A percentile compares a stretch with the other conserved stretches of the same genome.
Evolutionary conservation across 768 basidiomycete species (phyloP).

Genomic region (Phylloporus scabripes): DNA sequence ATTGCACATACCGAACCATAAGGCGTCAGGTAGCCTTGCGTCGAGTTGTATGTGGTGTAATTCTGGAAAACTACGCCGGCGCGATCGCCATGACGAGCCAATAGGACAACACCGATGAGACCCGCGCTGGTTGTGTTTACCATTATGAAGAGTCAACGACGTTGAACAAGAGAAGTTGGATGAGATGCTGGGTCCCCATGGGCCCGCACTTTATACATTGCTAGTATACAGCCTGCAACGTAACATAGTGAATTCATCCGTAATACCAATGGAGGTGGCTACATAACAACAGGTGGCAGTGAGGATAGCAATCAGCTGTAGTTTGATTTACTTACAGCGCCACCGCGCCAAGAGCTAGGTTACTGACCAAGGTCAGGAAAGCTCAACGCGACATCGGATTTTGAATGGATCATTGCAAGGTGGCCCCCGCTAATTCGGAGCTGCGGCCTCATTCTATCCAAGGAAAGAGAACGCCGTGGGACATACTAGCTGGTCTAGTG

Average conservation of each 20-base stretch:
- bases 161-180: neutral
- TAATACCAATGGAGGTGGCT: neutral
- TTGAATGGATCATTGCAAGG: neutral
- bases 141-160: conserved; percentile 11
- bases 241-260: neutral
- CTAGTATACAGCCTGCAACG: neutral
- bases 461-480: neutral
- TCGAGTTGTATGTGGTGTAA: conserved; percentile 61
- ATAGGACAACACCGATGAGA: conserved; percentile 66
- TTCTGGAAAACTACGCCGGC: conserved; percentile 57
- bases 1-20: conserved; percentile 57
- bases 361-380: neutral
- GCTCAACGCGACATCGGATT: neutral
- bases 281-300: neutral
- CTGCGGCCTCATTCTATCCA: too few relatives aligned
- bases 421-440: neutral
- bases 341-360: neutral
- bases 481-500: neutral
- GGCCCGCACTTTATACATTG: conserved; percentile 5
- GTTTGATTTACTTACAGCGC: neutral
- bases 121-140: conserved; percentile 22
- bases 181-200: neutral
- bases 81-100: conserved; percentile 76
- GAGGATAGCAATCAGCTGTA: neutral
- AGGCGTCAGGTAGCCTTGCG: conserved; percentile 62